A percentile compares a stretch with the other conserved stretches of the same genome.
These are phyloP conservation scores for Fennellomyces sp. DNA, from an alignment of 371 early-diverging fungal species.

Conservation along the genomic window DNA sequence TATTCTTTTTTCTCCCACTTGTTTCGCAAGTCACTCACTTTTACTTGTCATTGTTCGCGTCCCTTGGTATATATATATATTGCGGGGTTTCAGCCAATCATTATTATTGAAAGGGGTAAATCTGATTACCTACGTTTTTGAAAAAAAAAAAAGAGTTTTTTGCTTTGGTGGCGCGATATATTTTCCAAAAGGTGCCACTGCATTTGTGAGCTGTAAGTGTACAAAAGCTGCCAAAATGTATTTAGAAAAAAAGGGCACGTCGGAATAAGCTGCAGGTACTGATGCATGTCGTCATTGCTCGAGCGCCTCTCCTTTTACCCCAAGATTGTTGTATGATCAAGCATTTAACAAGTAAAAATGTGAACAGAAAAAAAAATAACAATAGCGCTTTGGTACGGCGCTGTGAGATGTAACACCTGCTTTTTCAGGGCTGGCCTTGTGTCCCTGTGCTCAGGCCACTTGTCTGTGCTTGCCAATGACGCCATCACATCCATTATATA, in stretches of 20 bases:
- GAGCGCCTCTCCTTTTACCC: conserved; percentile 23
- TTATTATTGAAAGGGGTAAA: conserved; percentile 5
- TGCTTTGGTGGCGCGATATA: conserved; percentile 23
- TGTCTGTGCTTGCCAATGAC: conserved; percentile 20
- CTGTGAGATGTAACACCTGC: conserved; percentile 33
- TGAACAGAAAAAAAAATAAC: conserved; percentile 33
- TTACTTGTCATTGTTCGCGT: conserved; percentile 14
- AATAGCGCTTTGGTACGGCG: conserved; percentile 40
- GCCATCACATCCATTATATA: conserved; percentile 30
- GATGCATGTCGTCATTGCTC: conserved; percentile 11
- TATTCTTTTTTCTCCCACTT: conserved; percentile 20
- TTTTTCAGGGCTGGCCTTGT: conserved; percentile 30
- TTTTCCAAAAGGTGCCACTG: too few relatives aligned
- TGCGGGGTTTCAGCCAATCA: conserved; percentile 9
- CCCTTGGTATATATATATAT: conserved; percentile 22
- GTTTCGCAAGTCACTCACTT: conserved; percentile 6
- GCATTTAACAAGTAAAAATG: conserved; percentile 33
- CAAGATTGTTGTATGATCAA: conserved; percentile 15
- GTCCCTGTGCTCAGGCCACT: conserved; percentile 1
- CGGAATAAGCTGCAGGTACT: conserved; percentile 29
- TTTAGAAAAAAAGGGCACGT: conserved; percentile 22
- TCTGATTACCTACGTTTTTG: conserved; percentile 25
- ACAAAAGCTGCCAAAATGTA: conserved; percentile 17
- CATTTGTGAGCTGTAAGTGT: too few relatives aligned
- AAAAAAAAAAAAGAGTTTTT: conserved; percentile 13